phyloP scores from a whole-genome alignment of 139 green algal genomes.

The Chlamydomonas incerta region DNA sequence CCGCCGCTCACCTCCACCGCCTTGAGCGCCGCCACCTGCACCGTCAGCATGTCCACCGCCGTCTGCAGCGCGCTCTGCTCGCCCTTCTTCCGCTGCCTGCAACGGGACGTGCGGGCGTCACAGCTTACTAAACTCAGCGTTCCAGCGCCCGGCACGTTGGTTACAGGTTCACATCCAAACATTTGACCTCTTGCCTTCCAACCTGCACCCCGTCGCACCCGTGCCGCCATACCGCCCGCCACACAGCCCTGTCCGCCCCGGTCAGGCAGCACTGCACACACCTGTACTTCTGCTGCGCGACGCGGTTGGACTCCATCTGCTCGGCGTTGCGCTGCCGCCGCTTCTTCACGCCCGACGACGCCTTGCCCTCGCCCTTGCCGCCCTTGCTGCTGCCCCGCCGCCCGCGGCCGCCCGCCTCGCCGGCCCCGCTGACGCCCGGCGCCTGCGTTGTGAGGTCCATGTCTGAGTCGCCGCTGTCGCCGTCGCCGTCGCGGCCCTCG shows the following conservation, averaged over 20 bases:
- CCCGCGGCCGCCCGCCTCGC: neutral
- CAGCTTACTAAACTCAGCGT: no score
- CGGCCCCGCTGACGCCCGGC: neutral
- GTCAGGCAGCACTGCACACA: no score
- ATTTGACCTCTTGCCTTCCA: no score
- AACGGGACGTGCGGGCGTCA: no score
- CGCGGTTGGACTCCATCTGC: slow-evolving; percentile 57
- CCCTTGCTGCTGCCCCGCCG: neutral
- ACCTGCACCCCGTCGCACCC: no score
- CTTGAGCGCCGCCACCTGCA: slow-evolving; percentile 57
- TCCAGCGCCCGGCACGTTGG: no score
- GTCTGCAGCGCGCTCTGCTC: slow-evolving; percentile 50
- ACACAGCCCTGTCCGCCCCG: no score
- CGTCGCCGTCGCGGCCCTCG: neutral
- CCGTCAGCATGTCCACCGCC: slow-evolving; percentile 52
- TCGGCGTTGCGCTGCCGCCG: slow-evolving; percentile 28
- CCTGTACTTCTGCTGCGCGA: slow-evolving; percentile 57
- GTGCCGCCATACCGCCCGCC: no score
- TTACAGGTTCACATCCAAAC: no score
- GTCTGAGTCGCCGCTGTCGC: slow-evolving; percentile 29
- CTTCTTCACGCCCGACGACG: neutral
- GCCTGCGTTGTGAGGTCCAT: neutral
- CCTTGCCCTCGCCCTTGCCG: neutral
- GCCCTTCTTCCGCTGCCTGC: slow-evolving; percentile 53
- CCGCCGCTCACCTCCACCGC: slow-evolving; percentile 46